Conservation (phyloP, 805 yeast species). For the Candida qinlingensis region DNA sequence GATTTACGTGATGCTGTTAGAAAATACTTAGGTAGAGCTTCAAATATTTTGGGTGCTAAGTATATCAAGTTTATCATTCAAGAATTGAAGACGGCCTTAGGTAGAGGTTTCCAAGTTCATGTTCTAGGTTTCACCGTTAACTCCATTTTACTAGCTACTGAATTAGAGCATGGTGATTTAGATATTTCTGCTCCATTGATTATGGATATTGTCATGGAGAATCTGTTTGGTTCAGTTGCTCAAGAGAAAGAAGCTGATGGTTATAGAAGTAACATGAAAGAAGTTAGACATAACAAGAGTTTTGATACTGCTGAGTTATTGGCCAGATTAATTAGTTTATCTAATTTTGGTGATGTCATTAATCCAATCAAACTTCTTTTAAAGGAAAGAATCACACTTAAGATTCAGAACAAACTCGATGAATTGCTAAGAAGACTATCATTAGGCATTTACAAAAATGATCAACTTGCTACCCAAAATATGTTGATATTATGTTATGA, state of each 20-base stretch:
- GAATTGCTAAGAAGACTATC: slow-evolving; percentile 75
- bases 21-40: slow-evolving; percentile 62
- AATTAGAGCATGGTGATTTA: slow-evolving; percentile 63
- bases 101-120: slow-evolving; percentile 90
- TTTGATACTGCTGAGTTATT: slow-evolving; percentile 81
- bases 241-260: slow-evolving; percentile 94
- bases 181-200: slow-evolving; percentile 60
- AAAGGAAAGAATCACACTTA: slow-evolving; percentile 58
- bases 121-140: slow-evolving; percentile 87
- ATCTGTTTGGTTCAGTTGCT: slow-evolving; percentile 85
- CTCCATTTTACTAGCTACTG: slow-evolving; percentile 53
- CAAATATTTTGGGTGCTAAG: slow-evolving; percentile 60
- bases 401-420: slow-evolving; percentile 68
- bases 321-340: slow-evolving; percentile 56
- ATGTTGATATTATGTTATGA: slow-evolving; percentile 71
- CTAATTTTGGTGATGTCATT: slow-evolving; percentile 50
- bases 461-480: slow-evolving; percentile 48
- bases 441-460: slow-evolving; percentile 72
- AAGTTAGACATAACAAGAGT: slow-evolving; percentile 85
- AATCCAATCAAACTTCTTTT: slow-evolving; percentile 64
- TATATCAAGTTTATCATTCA: slow-evolving; percentile 70
- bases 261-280: slow-evolving; percentile 79
- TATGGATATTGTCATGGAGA: slow-evolving; percentile 81
- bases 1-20: slow-evolving; percentile 85
- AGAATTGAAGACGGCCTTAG: slow-evolving; percentile 73